These are phyloP conservation scores for Vaccinium corymbosum DNA, from an alignment of 148 eudicot species.

Conservation along the genomic window DNA sequence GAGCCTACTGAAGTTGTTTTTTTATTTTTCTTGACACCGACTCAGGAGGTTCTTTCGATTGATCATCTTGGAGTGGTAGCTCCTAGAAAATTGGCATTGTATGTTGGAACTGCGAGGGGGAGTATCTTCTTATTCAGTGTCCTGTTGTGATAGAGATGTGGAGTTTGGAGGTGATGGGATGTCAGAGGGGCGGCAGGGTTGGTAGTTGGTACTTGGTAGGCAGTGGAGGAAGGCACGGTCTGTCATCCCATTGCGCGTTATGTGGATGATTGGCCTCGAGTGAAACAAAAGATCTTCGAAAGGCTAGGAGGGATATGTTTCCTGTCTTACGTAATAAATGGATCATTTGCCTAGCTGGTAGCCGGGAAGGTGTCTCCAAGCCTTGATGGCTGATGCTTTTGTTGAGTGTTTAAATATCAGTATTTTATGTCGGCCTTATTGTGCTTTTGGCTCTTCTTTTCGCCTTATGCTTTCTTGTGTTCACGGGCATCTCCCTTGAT, in stretches of 20 bases:
- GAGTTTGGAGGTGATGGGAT: not conserved
- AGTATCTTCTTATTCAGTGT: not conserved
- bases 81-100: not conserved
- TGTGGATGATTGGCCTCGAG: not conserved
- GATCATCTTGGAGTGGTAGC: not conserved
- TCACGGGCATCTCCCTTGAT: not conserved
- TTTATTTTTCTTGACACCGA: not conserved
- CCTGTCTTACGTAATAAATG: not conserved
- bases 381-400: not conserved
- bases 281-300: not conserved
- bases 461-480: not conserved
- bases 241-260: not conserved
- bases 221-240: not conserved
- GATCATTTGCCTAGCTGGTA: not conserved
- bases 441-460: not conserved
- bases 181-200: not conserved
- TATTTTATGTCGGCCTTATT: not conserved
- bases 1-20: not conserved
- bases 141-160: not conserved
- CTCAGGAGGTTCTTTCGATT: not conserved
- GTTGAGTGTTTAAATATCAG: not conserved
- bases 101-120: not conserved
- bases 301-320: not conserved
- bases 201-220: not conserved
- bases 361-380: not conserved